phyloP scores from a whole-genome alignment of 1,139 yeast species.

The Lizanozyma gosingica region DNA sequence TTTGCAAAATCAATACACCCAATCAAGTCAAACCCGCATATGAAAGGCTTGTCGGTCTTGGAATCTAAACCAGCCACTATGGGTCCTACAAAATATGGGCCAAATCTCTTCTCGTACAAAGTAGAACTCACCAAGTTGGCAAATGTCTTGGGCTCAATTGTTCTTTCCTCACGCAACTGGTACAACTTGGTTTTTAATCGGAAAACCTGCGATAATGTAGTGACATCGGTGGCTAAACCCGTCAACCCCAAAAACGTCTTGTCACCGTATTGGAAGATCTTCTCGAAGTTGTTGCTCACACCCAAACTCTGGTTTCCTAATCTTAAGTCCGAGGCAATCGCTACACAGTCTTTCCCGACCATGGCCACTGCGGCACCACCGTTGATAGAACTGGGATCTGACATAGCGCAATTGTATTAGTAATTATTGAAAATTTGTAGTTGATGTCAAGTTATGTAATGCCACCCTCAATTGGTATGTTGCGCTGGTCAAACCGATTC shows the following conservation, averaged over 20 bases:
- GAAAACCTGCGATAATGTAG: constrained; percentile 74
- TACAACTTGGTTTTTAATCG: constrained; percentile 81
- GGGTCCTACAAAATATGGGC: constrained; percentile 96
- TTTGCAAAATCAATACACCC: constrained; percentile 95
- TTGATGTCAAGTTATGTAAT: no score
- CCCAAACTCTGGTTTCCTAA: constrained; percentile 93
- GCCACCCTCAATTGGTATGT: no score
- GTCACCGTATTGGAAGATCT: constrained; percentile 72
- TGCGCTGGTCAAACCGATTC: no score
- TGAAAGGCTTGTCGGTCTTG: constrained; percentile 73
- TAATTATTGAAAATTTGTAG: constrained; percentile 1
- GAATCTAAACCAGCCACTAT: constrained; percentile 91
- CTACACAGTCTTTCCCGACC: constrained; percentile 98
- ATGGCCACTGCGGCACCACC: constrained; percentile 97
- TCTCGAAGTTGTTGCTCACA: constrained; percentile 85
- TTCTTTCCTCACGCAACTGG: constrained; percentile 84
- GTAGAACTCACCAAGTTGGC: constrained; percentile 89
- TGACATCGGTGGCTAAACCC: constrained; percentile 92
- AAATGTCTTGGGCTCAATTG: constrained; percentile 86
- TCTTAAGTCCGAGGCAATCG: constrained; percentile 92
- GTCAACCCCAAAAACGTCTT: constrained; percentile 86
- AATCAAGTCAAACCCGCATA: constrained; percentile 92
- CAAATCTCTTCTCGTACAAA: constrained; percentile 85
- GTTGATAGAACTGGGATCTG: constrained; percentile 42
- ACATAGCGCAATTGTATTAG: constrained; percentile 25